Base-by-base conservation (phyloP, 2,329 filamentous ascomycete genomes). In the Didymella exigua region DNA sequence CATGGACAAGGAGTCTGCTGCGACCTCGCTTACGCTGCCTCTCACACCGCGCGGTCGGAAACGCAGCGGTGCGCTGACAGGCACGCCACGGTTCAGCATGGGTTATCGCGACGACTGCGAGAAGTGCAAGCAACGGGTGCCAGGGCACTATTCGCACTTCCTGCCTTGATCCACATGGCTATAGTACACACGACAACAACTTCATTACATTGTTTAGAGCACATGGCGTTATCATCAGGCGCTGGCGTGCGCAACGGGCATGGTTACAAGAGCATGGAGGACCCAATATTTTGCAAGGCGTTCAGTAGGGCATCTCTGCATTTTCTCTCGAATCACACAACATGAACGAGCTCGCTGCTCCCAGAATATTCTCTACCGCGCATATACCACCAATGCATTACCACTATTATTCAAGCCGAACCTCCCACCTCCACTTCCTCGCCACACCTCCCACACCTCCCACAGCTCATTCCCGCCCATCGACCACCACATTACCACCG, bases 111-210 rank as follows among this genome's bases (percentile, higher is more conserved):
- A 79, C 10, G 79, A 82, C 57, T 82, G 79, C 60, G 77, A 80
- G 41, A 81, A 81, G 64, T 82, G 79, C 60, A 69, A 72, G 49
- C 67, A 73, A 56, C 67, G 74, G 49, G 76, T 81, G n/a, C 79
- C 79, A 1, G 79, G 79, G 0, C 79, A 82, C 54, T 80, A 80
- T 69, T 78, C 78, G 51, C 79, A 81, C 60, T 80, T 80, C 54
- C 56, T 78, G 16, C 62, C 71, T 23, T 38, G 21, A 24, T n/a
- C 19, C 13, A 37, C 5, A 14, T 19, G 6, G 18, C 9, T 4
- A 13, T 8, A 36, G 18, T 18, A 36, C 33, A 21, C 10, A 13
- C 10, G 10, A 14, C 10, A 10, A 36, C 18, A 18, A 36, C 33
- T 36, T 36, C 9, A 36, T 36, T 36, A 11, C 33, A 36, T 21